Evolutionary conservation across 1,139 yeast genomes (phyloP).

Genomic region (Nadsonia commutata): DNA sequence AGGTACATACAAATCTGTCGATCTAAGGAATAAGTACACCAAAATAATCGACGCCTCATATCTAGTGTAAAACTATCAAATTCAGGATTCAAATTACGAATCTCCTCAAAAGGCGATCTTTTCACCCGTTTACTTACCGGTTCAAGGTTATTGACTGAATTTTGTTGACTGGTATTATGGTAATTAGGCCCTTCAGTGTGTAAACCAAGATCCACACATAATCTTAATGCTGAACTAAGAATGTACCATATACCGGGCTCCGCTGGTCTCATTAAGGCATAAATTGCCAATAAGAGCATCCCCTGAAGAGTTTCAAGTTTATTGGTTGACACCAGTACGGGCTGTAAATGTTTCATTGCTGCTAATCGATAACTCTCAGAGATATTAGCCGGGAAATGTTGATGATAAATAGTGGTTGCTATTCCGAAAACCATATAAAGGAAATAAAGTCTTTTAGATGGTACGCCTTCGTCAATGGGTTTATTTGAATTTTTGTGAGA

Average conservation of each 20-base stretch:
- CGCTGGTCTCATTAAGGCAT: constrained; percentile 37
- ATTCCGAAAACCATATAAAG: constrained; percentile 67
- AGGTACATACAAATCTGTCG: constrained; percentile 61
- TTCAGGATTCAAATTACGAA: not conserved
- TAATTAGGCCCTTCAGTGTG: constrained; percentile 36
- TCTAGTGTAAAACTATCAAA: constrained; percentile 46
- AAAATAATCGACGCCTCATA: constrained; percentile 61
- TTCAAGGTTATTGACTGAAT: not conserved
- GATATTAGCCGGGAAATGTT: constrained; percentile 51
- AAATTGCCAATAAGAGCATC: constrained; percentile 48
- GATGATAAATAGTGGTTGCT: constrained; percentile 60
- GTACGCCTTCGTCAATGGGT: constrained; percentile 3
- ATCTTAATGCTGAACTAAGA: constrained; percentile 62
- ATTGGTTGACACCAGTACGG: constrained; percentile 43
- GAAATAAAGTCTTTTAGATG: constrained; percentile 33
- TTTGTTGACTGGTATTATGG: constrained; percentile 1
- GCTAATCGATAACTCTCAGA: constrained; percentile 62
- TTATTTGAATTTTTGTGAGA: no score
- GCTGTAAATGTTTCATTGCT: constrained; percentile 47
- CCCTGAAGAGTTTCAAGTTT: constrained; percentile 64
- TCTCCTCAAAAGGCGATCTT: not conserved
- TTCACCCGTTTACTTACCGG: not conserved
- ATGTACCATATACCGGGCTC: constrained; percentile 91
- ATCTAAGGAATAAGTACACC: constrained; percentile 82
- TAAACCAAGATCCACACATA: constrained; percentile 71